A percentile compares a stretch with the other conserved stretches of the same genome.
These are phyloP conservation scores for Elsinoe australis DNA, from an alignment of 2,329 filamentous ascomycete species.

Conservation along the genomic window DNA sequence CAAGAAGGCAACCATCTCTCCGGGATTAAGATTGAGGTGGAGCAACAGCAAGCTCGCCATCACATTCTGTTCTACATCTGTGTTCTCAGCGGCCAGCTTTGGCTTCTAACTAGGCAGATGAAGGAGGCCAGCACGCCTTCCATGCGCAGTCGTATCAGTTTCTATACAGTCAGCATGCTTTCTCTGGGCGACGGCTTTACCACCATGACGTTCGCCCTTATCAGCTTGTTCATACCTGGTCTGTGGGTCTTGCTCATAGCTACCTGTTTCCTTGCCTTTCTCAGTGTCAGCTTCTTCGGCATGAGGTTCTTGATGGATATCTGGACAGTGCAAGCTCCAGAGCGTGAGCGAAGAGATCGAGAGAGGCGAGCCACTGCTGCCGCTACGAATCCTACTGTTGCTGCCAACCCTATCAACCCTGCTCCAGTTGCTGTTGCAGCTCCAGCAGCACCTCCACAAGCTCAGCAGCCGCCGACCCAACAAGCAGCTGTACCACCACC, in stretches of 20 bases:
- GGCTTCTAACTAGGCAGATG: constrained; percentile 53
- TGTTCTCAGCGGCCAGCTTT: constrained; percentile 46
- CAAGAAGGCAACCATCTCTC: constrained; percentile 46
- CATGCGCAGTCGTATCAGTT: constrained; percentile 56
- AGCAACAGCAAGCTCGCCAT: constrained; percentile 41
- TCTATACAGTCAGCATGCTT: constrained; percentile 56
- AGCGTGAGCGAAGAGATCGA: constrained; percentile 38
- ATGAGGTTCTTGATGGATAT: constrained; percentile 61
- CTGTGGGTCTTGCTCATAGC: constrained; percentile 50
- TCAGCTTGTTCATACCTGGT: constrained; percentile 49
- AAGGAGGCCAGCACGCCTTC: constrained; percentile 58
- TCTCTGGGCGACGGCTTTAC: constrained; percentile 55
- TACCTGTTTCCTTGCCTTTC: constrained; percentile 51
- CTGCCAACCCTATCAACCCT: constrained; percentile 1
- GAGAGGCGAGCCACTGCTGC: constrained; percentile 20
- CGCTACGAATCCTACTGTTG: constrained; percentile 16
- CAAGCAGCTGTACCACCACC: no score
- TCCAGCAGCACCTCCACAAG: constrained; percentile 23
- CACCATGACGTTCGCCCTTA: constrained; percentile 45
- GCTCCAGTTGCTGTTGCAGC: constrained; percentile 16
- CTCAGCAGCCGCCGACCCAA: no score
- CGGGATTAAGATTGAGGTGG: constrained; percentile 51
- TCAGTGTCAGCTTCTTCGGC: constrained; percentile 54
- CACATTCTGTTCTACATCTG: constrained; percentile 47
- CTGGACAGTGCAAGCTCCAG: constrained; percentile 55